A percentile compares a stretch with the other conserved stretches of the same genome.
Evolutionary conservation across 441 rosid genomes (phyloP).

Genomic region (Jatropha multifida): DNA sequence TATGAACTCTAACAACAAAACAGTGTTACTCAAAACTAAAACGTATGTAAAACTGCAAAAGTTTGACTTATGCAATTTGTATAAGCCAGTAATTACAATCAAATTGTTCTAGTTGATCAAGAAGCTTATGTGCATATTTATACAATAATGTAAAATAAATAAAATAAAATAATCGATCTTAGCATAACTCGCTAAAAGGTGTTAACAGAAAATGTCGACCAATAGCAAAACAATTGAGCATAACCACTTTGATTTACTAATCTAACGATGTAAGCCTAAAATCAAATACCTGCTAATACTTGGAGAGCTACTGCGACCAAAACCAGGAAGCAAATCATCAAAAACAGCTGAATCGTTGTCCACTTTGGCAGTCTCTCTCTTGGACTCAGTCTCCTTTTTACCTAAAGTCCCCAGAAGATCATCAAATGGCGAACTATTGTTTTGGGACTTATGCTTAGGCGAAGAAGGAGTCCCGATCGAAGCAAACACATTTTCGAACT

Average conservation of each 20-base stretch:
- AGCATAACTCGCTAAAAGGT: neutral
- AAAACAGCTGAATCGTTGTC: constrained; percentile 43
- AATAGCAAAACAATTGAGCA: neutral
- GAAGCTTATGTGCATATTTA: neutral
- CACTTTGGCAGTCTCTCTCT: constrained; percentile 35
- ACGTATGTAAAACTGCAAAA: neutral
- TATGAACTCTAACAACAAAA: neutral
- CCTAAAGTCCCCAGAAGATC: constrained; percentile 66
- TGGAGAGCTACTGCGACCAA: constrained; percentile 62
- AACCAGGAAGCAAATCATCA: constrained; percentile 76
- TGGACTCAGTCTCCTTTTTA: constrained; percentile 38
- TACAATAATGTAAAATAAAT: neutral
- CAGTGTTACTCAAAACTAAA: neutral
- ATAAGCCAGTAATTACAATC: neutral
- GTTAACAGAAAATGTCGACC: neutral
- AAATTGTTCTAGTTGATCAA: neutral
- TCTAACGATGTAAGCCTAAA: neutral
- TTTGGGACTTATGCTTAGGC: constrained; percentile 28
- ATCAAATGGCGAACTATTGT: constrained; percentile 52
- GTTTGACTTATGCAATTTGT: neutral
- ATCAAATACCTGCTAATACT: constrained; percentile 41
- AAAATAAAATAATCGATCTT: neutral
- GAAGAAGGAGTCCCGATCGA: constrained; percentile 35
- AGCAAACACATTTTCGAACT: constrained; percentile 49
- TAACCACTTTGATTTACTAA: neutral